These are phyloP conservation scores for Scheffersomyces segobiensis DNA, from an alignment of 1,139 yeast species.

Conservation along the genomic window DNA sequence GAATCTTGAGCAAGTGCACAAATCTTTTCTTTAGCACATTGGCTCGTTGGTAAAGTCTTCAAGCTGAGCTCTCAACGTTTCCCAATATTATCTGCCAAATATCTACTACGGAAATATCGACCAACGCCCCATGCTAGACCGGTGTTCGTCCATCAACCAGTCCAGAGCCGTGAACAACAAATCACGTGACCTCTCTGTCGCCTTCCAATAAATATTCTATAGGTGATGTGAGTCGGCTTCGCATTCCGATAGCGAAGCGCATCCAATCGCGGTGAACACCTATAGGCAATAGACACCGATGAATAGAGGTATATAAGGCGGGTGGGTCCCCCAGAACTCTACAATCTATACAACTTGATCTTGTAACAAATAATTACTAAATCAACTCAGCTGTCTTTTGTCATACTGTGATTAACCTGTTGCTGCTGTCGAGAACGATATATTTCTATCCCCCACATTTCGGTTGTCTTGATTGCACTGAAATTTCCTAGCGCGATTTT, in stretches of 20 bases:
- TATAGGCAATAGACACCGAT: slow-evolving; percentile 17
- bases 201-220: background rate
- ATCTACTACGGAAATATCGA: background rate
- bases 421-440: background rate
- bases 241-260: slow-evolving; percentile 2
- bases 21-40: background rate
- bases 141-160: background rate
- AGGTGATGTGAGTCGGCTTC: slow-evolving; percentile 4
- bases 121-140: background rate
- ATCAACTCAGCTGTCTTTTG: background rate
- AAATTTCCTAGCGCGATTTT: background rate
- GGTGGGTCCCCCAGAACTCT: background rate
- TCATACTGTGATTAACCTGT: background rate
- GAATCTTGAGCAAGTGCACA: background rate
- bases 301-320: background rate
- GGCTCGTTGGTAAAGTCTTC: background rate
- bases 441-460: slow-evolving; percentile 1
- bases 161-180: background rate
- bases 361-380: background rate
- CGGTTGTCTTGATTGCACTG: background rate
- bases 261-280: slow-evolving; percentile 3
- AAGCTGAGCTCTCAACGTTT: background rate
- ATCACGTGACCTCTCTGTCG: background rate
- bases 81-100: background rate
- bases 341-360: background rate